Conservation (phyloP, 306 rosid species). For the Styphnolobium japonicum region DNA sequence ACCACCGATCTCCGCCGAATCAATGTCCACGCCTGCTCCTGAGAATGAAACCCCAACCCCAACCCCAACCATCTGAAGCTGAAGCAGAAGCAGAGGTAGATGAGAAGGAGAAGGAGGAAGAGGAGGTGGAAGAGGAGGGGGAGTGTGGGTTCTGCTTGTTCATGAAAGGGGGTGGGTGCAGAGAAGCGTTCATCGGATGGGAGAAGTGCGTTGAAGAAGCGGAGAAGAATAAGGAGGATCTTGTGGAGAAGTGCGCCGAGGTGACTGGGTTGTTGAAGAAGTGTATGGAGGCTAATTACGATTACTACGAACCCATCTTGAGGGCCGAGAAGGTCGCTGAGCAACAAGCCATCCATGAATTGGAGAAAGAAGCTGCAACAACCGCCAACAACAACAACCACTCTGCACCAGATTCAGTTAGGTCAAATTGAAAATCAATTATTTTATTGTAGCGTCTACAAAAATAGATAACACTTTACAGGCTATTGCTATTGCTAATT, state of each 20-base stretch:
- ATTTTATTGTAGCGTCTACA: not conserved
- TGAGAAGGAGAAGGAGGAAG: slow-evolving; percentile 13
- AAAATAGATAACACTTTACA: not conserved
- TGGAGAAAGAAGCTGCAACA: slow-evolving; percentile 63
- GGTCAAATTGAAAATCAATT: no score
- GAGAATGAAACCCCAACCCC: not conserved
- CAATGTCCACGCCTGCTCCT: not conserved
- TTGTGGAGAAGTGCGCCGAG: slow-evolving; percentile 63
- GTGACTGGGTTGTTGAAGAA: slow-evolving; percentile 45
- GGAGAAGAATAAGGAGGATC: slow-evolving; percentile 57
- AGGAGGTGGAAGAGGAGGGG: slow-evolving; percentile 49
- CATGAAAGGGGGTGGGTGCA: slow-evolving; percentile 90
- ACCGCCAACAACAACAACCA: no score
- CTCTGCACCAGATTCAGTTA: no score
- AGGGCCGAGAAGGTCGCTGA: slow-evolving; percentile 74
- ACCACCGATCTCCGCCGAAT: not conserved
- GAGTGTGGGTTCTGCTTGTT: slow-evolving; percentile 90
- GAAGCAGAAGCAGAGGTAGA: not conserved
- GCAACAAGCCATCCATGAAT: slow-evolving; percentile 49
- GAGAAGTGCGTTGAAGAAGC: slow-evolving; percentile 73
- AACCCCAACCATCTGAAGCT: no score
- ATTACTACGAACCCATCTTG: slow-evolving; percentile 71
- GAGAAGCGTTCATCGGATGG: slow-evolving; percentile 60
- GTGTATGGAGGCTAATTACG: slow-evolving; percentile 74
- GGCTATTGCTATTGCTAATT: no score